Evolutionary conservation across 495 filamentous ascomycete genomes (phyloP).

Genomic region (Daldinia loculata): DNA sequence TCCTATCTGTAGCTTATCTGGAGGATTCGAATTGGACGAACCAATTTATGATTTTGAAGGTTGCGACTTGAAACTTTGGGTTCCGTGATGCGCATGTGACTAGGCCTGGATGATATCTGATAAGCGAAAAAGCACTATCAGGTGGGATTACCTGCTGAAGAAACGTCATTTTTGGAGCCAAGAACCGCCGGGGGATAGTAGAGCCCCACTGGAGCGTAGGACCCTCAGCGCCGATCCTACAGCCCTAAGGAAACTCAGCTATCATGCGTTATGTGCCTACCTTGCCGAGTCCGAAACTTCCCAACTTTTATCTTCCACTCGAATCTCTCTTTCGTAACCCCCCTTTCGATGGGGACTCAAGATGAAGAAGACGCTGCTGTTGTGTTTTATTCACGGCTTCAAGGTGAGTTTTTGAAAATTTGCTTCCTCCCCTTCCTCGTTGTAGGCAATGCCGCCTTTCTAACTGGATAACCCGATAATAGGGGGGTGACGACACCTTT

Average conservation of each 20-base stretch:
- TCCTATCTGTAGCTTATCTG: slow-evolving; percentile 22
- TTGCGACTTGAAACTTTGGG: not conserved
- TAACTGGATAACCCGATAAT: slow-evolving; percentile 8
- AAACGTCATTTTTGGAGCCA: slow-evolving; percentile 39
- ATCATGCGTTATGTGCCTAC: not conserved
- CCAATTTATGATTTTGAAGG: slow-evolving; percentile 2
- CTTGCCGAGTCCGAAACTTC: slow-evolving; percentile 1
- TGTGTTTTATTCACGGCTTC: slow-evolving; percentile 98
- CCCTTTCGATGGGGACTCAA: slow-evolving; percentile 48
- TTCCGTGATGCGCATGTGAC: not conserved
- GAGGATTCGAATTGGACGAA: slow-evolving; percentile 20
- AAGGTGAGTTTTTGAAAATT: slow-evolving; percentile 67
- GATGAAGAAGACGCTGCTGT: slow-evolving; percentile 88
- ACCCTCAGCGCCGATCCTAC: slow-evolving; percentile 23
- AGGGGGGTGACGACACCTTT: slow-evolving; percentile 94
- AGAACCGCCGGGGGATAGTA: slow-evolving; percentile 24
- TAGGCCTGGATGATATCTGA: not conserved
- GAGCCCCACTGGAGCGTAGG: slow-evolving; percentile 1
- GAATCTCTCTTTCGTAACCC: not conserved
- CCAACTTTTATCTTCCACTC: not conserved
- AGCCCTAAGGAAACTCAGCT: slow-evolving; percentile 11
- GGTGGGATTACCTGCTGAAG: slow-evolving; percentile 15
- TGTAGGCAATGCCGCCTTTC: not conserved
- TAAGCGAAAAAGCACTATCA: slow-evolving; percentile 1
- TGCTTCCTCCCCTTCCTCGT: not conserved